These are phyloP conservation scores for Hymenoscyphus repandus DNA, from an alignment of 2,329 filamentous ascomycete species.

Conservation along the genomic window DNA sequence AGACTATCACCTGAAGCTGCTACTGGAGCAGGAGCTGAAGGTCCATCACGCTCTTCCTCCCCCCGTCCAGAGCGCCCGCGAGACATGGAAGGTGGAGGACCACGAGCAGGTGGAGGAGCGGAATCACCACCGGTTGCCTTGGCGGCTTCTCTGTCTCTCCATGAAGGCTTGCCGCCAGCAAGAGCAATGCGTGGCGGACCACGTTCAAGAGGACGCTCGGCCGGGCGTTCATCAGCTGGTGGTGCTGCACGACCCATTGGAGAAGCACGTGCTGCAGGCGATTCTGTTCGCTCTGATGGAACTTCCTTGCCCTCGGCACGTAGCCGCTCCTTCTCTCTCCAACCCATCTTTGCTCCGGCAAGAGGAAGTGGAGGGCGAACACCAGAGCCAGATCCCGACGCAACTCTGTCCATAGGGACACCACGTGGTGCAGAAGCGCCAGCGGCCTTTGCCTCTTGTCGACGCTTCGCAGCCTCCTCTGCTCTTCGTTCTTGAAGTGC, in stretches of 20 bases:
- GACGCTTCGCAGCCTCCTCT: slow-evolving; percentile 78
- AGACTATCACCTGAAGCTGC: slow-evolving; percentile 39
- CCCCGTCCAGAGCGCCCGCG: slow-evolving; percentile 40
- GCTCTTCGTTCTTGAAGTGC: slow-evolving; percentile 75
- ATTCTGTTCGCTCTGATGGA: slow-evolving; percentile 22
- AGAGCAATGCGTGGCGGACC: slow-evolving; percentile 52
- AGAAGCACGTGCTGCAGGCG: slow-evolving; percentile 24
- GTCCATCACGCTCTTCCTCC: slow-evolving; percentile 36
- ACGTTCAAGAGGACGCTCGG: slow-evolving; percentile 38
- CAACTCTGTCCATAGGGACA: slow-evolving; percentile 40
- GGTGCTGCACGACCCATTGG: slow-evolving; percentile 23
- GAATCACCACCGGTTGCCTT: slow-evolving; percentile 34
- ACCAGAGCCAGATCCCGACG: slow-evolving; percentile 40
- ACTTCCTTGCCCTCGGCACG: slow-evolving; percentile 33
- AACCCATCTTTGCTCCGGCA: slow-evolving; percentile 57
- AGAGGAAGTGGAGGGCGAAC: slow-evolving; percentile 57
- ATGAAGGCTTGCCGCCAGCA: slow-evolving; percentile 43
- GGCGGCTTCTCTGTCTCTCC: slow-evolving; percentile 56
- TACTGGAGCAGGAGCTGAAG: slow-evolving; percentile 34
- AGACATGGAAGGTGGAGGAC: slow-evolving; percentile 34
- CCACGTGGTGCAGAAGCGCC: slow-evolving; percentile 37
- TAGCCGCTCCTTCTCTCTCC: slow-evolving; percentile 67
- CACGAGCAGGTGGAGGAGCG: slow-evolving; percentile 21
- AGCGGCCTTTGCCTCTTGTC: slow-evolving; percentile 50
- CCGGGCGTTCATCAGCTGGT: slow-evolving; percentile 38